Evolutionary conservation across 2,329 filamentous ascomycete genomes (phyloP), one percentile per base, ranked within the genome.

Genomic region (Phialocephala sp.): DNA sequence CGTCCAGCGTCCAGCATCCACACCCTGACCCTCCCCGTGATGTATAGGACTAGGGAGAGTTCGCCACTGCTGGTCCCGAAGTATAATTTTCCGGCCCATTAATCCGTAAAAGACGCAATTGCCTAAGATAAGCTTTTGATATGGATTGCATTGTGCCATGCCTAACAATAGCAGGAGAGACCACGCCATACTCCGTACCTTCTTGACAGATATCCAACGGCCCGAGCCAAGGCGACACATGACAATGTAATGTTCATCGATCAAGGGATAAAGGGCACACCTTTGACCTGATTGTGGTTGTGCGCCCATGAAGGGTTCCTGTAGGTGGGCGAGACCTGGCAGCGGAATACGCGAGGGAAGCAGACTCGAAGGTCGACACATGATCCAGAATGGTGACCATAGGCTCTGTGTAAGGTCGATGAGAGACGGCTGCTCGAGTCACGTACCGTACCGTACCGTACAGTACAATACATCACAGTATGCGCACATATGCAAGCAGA

Each of bases 371-470:
- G 36, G 14, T 36, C 55, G 55, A 57, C 32, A 57, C 55, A 39
- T 57, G 55, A 57, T 57, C 55, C 18, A 36, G 50, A 57, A 57
- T 37, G 55, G 24, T 57, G 55, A 57, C 55, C 39, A 57, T 56
- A 15, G 50, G 39, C 24, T 50, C 32, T 65, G 47, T 56, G 59
- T 52, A 52, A 52, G 57, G 58, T 37, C 27, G 12, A 24, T 37
- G 27, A n/a, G 43, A 36, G 62, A 52, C 58, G 63, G 63, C 41
- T 60, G 43, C 57, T 57, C 55, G 63, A 65, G 52, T 61, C 58
- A 45, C 37, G 50, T 47, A 61, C 63, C 27, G 57, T 6, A 6
- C 27, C 3, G 27, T 32, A 32, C 6, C 3, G 27, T 6, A 32
- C 27, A 32, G 27, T 3, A 32, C 27, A 3, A 6, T 54, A 64